Evolutionary conservation across 2,329 filamentous ascomycete species (phyloP).

Genomic region (Claviceps pazoutovae): DNA sequence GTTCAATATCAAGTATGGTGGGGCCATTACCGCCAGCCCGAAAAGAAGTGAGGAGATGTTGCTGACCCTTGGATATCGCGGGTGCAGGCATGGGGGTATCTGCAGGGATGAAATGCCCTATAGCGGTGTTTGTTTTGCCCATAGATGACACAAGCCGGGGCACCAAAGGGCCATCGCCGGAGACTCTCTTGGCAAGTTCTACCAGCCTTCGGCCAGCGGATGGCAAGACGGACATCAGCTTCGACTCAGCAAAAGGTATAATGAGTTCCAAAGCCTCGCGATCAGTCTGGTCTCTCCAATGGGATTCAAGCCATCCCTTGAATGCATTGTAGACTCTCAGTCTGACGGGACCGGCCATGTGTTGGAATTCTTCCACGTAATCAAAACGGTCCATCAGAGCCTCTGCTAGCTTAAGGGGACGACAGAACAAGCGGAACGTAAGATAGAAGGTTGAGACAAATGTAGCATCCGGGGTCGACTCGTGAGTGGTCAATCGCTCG

Average conservation of each 20-base stretch:
- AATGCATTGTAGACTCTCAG: slow-evolving; percentile 91
- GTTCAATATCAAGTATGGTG: slow-evolving; percentile 78
- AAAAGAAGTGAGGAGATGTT: slow-evolving; percentile 57
- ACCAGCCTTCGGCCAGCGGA: slow-evolving; percentile 67
- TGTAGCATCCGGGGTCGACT: slow-evolving; percentile 78
- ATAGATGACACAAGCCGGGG: slow-evolving; percentile 75
- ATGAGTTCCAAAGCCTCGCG: slow-evolving; percentile 63
- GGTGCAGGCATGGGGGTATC: slow-evolving; percentile 60
- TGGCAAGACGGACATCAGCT: slow-evolving; percentile 54
- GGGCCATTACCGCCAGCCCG: slow-evolving; percentile 56
- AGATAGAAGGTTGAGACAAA: slow-evolving; percentile 94
- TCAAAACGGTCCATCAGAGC: slow-evolving; percentile 84
- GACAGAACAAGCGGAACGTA: slow-evolving; percentile 87
- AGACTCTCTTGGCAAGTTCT: slow-evolving; percentile 68
- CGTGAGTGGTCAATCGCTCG: slow-evolving; percentile 86
- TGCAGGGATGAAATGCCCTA: slow-evolving; percentile 53
- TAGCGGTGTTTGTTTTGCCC: slow-evolving; percentile 71
- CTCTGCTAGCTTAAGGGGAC: slow-evolving; percentile 63
- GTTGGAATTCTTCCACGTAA: slow-evolving; percentile 67
- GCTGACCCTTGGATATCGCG: slow-evolving; percentile 61
- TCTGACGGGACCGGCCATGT: slow-evolving; percentile 65
- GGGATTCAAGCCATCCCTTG: slow-evolving; percentile 93
- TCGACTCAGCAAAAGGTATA: slow-evolving; percentile 62
- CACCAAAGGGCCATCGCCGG: slow-evolving; percentile 59
- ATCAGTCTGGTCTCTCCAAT: slow-evolving; percentile 80